Percentiles rank a stretch among this genome's conserved stretches.
These are phyloP conservation scores for Nannizziopsis barbatae DNA, from an alignment of 2,329 filamentous ascomycete genomes.

Conservation along the genomic window DNA sequence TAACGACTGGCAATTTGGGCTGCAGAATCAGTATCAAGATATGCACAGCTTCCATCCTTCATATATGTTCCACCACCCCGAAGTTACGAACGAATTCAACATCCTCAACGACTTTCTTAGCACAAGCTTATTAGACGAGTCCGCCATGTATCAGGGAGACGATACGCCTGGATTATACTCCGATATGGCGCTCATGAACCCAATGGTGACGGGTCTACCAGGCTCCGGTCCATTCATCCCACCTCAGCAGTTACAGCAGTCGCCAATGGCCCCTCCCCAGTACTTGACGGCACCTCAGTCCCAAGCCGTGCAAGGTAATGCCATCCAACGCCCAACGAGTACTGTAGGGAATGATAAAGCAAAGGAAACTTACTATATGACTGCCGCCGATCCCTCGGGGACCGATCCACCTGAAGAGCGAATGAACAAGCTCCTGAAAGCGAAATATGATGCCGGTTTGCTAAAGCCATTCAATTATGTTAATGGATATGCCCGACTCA, in stretches of 20 bases:
- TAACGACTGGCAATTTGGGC: constrained; percentile 63
- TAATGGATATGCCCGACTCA: constrained; percentile 81
- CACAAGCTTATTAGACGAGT: constrained; percentile 79
- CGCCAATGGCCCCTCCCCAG: constrained; percentile 22
- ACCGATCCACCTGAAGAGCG: constrained; percentile 79
- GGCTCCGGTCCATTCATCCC: constrained; percentile 24
- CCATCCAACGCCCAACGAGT: constrained; percentile 51
- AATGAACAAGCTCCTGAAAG: constrained; percentile 86
- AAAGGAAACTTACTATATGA: constrained; percentile 83
- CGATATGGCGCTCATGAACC: constrained; percentile 45
- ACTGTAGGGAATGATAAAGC: constrained; percentile 55
- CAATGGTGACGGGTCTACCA: constrained; percentile 25
- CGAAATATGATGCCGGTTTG: constrained; percentile 91
- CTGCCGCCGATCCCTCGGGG: constrained; percentile 86
- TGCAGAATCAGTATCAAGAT: constrained; percentile 78
- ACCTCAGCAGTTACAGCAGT: constrained; percentile 27
- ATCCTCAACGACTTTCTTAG: constrained; percentile 93
- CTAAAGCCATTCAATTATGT: constrained; percentile 98
- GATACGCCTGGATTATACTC: constrained; percentile 53
- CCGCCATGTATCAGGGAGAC: constrained; percentile 54
- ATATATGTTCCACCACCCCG: constrained; percentile 89
- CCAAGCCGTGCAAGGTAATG: constrained; percentile 35
- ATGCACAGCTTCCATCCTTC: constrained; percentile 89
- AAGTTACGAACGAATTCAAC: constrained; percentile 94
- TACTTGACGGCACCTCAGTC: constrained; percentile 19